Evolutionary conservation across 2,329 filamentous ascomycete species (phyloP).

Genomic region (Chaetomiaceae sp.): DNA sequence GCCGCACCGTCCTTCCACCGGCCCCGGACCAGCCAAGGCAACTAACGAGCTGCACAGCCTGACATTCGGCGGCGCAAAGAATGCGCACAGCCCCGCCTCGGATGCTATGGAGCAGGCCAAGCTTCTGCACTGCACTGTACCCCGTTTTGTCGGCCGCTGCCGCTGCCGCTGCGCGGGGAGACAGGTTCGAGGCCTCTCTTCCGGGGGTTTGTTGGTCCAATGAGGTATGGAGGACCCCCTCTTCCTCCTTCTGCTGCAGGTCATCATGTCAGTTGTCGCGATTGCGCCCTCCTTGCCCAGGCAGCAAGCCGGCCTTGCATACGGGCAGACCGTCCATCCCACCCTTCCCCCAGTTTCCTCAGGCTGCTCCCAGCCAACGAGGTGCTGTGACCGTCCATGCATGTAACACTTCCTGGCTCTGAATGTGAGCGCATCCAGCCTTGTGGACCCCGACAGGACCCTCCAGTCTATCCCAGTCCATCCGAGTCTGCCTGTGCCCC

Average conservation of each 20-base stretch:
- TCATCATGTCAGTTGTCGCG: background rate
- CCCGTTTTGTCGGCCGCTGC: conserved; percentile 3
- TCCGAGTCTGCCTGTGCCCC: background rate
- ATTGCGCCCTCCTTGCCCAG: background rate
- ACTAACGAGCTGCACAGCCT: background rate
- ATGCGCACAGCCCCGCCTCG: background rate
- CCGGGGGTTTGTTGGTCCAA: conserved; percentile 2
- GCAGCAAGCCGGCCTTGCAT: conserved; percentile 9
- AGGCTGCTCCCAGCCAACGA: background rate
- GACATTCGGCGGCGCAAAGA: background rate
- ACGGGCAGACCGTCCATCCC: background rate
- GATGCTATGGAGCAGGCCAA: background rate
- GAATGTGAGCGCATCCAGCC: conserved; percentile 6
- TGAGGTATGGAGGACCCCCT: background rate
- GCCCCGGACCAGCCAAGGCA: too few relatives aligned
- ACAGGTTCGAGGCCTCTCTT: background rate
- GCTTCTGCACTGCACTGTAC: background rate
- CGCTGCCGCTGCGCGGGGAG: background rate
- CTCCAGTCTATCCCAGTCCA: background rate
- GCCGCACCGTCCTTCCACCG: too few relatives aligned
- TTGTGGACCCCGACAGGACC: background rate
- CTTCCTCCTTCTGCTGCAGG: background rate
- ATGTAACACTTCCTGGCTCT: background rate
- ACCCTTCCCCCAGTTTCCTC: background rate
- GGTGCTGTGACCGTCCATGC: background rate